Base-by-base conservation (phyloP, 2,329 filamentous ascomycete genomes). In the Ceratocystis destructans region DNA sequence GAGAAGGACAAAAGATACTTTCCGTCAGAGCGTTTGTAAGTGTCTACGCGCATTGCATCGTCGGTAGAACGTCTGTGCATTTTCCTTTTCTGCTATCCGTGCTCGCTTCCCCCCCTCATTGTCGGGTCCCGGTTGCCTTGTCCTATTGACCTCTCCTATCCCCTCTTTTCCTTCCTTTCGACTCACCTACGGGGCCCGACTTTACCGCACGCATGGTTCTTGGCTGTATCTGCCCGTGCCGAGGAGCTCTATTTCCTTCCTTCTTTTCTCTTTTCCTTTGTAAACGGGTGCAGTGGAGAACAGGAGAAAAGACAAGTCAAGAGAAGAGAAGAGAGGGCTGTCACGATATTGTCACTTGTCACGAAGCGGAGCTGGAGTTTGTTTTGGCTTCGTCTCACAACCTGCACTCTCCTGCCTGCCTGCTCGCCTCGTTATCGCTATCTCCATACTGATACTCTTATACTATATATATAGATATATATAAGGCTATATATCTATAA, bases 291-390 rank as follows among this genome's bases (percentile, higher is more conserved):
- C 15, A 31, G n/a, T 33, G 55, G 55, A 5, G 55, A 15, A 48
- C 17, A 20, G 3, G 17, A 53, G 12, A 22, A 10, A 10, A 22
- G 48, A 53, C 5, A 25, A 28, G 22, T 5, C 37, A 6, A 25
- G 10, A 25, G 4, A 25, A 28, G 48, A 53, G 20, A 53, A 53
- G 48, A 53, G 48, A n/a, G 20, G 48, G 20, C 48, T 53, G 48
- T 28, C 48, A 53, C 22, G n/a, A 22, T 31, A 59, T 59, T 59
- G 55, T 59, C 55, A 59, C 55, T 50, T 59, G 55, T 37, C 55
- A 59, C n/a, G 55, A 57, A 33, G 55, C 25, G 55, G 55, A 59
- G 55, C 6, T 59, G 28, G 28, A 15, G 20, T 33, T 17, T 37
- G 55, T 59, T 31, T 59, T 17, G 31, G 55, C 31, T 59, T 59